Conservation (phyloP, 1,284 basidiomycete species). For the Omphalotus olearius region DNA sequence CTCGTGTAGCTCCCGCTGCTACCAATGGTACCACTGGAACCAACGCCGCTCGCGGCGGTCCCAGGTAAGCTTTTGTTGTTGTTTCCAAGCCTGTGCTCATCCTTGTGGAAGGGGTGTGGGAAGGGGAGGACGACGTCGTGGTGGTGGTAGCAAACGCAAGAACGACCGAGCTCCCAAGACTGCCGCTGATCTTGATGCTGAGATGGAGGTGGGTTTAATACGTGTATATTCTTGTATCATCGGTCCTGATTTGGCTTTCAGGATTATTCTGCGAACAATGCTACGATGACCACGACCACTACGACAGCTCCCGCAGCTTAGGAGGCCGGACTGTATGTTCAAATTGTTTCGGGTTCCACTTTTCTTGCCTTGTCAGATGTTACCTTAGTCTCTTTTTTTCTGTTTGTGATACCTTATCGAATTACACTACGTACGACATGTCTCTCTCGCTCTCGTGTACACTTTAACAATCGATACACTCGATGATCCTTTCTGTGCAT, state of each 20-base stretch:
- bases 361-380: neutral
- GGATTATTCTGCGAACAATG: constrained; percentile 69
- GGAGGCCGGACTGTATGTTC: neutral
- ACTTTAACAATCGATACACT: too few relatives aligned
- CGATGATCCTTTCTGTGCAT: too few relatives aligned
- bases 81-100: constrained; percentile 1
- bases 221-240: neutral
- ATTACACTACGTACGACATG: neutral
- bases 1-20: constrained; percentile 13
- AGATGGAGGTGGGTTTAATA: constrained; percentile 70
- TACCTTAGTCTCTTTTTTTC: neutral
- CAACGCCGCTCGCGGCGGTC: neutral
- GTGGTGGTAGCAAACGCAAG: constrained; percentile 62
- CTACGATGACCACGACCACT: constrained; percentile 23
- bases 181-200: constrained; percentile 74
- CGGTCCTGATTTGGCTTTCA: constrained; percentile 22
- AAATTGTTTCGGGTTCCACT: neutral
- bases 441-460: too few relatives aligned
- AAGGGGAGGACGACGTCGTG: constrained; percentile 39
- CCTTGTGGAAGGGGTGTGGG: constrained; percentile 11
- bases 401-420: neutral
- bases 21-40: constrained; percentile 7
- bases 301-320: constrained; percentile 9
- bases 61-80: constrained; percentile 5
- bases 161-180: constrained; percentile 64